Base-by-base conservation (phyloP, 192 early-diverging fungal genomes). In the Spizellomyces sp. region DNA sequence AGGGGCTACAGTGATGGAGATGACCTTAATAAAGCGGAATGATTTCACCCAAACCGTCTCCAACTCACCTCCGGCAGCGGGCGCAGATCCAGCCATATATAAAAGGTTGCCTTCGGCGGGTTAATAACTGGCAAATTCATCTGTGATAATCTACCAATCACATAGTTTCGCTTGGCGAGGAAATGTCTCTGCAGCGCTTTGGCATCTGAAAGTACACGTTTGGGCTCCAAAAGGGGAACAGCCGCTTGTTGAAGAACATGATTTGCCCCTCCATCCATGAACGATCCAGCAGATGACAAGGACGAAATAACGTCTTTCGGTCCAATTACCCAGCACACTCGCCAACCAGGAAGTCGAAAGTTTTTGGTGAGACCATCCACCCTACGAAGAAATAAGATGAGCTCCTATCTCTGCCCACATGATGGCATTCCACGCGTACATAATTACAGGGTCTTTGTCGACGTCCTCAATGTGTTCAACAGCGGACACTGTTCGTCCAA, bases 321-420 rank as follows among this genome's bases (percentile, higher is more conserved):
- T 17, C 81, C 85, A 8, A 86, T 72, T 45, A 86, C 77, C 85
- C 85, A 86, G 48, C 83, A 86, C 5, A 83, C 69, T 36, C 85
- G 75, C 85, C 85, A 86, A 15, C 85, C 85, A n/a, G 85, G 85
- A 14, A 86, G 64, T 17, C 85, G 70, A 52, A 81, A 85, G 58
- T 83, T 83, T 68, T 86, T 81, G 10, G 80, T 84, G 54, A 83
- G 59, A 9, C 79, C 80, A 59, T 84, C 75, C 58, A 81, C 64
- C n/a, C 59, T 64, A 42, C 8, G 50, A 61, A 12, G 59, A 12
- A 10, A 61, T 36, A 36, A 61, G 59, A 55, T 15, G 52, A 55
- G 19, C 19, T 55, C 15, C 15, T 19, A 55, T 19, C 14, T 2
- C 19, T 55, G 52, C 52, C 19, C 15, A 15, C 15, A 54, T 54